A percentile compares a stretch with the other conserved stretches of the same genome.
Evolutionary conservation across 768 basidiomycete genomes (phyloP).

Genomic region (Cubamyces sp.): DNA sequence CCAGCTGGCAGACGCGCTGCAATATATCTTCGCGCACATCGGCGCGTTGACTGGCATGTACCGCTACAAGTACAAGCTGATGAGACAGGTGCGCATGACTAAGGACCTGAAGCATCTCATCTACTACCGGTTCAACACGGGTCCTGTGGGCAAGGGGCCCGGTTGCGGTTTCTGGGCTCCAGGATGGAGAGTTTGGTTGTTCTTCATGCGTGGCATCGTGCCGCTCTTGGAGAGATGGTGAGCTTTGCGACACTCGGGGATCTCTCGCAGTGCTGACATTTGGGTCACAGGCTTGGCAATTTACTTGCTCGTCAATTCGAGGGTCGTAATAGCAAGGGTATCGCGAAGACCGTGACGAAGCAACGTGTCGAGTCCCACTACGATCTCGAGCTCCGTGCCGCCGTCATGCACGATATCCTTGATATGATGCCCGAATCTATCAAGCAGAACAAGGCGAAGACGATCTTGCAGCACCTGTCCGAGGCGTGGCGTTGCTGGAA

Average conservation of each 20-base stretch:
- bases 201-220: slow-evolving; percentile 99
- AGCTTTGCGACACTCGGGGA: slow-evolving; percentile 19
- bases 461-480: slow-evolving; percentile 95
- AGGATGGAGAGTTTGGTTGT: slow-evolving; percentile 99
- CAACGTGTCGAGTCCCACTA: slow-evolving; percentile 99
- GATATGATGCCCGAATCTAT: slow-evolving; percentile 99
- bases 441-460: slow-evolving; percentile 99
- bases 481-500: slow-evolving; percentile 99
- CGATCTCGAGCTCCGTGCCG: slow-evolving; percentile 94
- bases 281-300: slow-evolving; percentile 76
- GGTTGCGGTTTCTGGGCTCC: slow-evolving; percentile 99
- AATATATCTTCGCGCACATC: slow-evolving; percentile 97
- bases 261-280: background rate
- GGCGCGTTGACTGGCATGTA: slow-evolving; percentile 99
- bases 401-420: slow-evolving; percentile 99
- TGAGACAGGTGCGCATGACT: slow-evolving; percentile 99
- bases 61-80: slow-evolving; percentile 99
- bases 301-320: slow-evolving; percentile 98
- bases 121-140: slow-evolving; percentile 99
- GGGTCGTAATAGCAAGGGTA: slow-evolving; percentile 93
- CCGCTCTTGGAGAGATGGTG: slow-evolving; percentile 95
- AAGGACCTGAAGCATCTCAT: slow-evolving; percentile 99
- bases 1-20: slow-evolving; percentile 97
- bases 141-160: slow-evolving; percentile 98
- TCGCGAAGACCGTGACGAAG: slow-evolving; percentile 98